Conservation (phyloP, 805 yeast species). For the Candida qinlingensis region DNA sequence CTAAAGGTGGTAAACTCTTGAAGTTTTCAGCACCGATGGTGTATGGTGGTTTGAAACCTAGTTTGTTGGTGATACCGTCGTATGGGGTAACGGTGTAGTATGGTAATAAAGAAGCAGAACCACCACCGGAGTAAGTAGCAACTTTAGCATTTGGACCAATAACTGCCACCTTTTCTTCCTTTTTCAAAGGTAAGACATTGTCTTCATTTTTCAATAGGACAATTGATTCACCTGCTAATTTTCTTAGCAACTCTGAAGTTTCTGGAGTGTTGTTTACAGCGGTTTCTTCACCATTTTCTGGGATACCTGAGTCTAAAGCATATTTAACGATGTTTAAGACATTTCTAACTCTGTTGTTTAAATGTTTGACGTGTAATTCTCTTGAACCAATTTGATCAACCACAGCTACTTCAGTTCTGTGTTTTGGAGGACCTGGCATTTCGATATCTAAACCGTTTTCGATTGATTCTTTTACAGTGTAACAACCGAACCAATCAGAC, state of each 20-base stretch:
- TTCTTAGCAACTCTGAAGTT: conserved; percentile 37
- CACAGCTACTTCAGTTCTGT: conserved; percentile 34
- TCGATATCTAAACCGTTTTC: conserved; percentile 58
- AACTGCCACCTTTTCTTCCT: conserved; percentile 38
- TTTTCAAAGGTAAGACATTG: conserved; percentile 41
- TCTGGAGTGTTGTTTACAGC: conserved; percentile 41
- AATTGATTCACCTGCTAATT: conserved; percentile 45
- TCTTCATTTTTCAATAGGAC: conserved; percentile 54
- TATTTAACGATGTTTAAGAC: conserved; percentile 46
- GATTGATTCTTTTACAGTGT: conserved; percentile 40
- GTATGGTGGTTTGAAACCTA: conserved; percentile 23
- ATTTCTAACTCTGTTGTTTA: conserved; percentile 45
- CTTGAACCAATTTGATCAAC: conserved; percentile 37
- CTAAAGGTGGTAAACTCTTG: conserved; percentile 31
- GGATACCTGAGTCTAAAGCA: conserved; percentile 34
- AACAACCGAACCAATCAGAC: conserved; percentile 64
- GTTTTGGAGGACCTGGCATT: conserved; percentile 60
- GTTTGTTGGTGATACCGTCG: conserved; percentile 36
- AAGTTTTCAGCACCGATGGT: conserved; percentile 34
- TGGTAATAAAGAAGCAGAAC: conserved; percentile 49
- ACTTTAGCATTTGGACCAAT: conserved; percentile 56
- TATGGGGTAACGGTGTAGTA: conserved; percentile 44
- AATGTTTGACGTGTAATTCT: conserved; percentile 32
- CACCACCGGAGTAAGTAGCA: conserved; percentile 54
- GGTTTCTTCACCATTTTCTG: conserved; percentile 21